A percentile compares a stretch with the other conserved stretches of the same genome.
Evolutionary conservation across 768 basidiomycete genomes (phyloP).

Genomic region (Mycena metata): DNA sequence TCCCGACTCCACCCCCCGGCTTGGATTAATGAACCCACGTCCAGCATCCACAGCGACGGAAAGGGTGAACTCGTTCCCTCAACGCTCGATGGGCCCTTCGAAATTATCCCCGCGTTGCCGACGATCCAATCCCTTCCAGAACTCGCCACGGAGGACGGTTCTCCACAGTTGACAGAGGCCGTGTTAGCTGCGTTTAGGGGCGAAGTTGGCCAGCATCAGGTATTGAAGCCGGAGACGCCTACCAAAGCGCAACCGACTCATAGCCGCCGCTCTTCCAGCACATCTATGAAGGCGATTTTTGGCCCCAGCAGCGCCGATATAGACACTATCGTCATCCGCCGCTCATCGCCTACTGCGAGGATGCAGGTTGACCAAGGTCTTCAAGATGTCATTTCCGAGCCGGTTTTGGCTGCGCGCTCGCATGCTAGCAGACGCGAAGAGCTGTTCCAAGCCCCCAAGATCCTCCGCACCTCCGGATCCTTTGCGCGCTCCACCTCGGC

Average conservation of each 20-base stretch:
- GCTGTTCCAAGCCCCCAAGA: conserved; percentile 68
- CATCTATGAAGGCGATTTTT: conserved; percentile 74
- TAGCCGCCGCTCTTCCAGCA: conserved; percentile 73
- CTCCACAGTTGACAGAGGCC: conserved; percentile 52
- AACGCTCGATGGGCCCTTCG: conserved; percentile 54
- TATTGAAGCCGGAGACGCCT: conserved; percentile 27
- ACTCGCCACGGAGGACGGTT: conserved; percentile 48
- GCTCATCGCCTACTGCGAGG: conserved; percentile 75
- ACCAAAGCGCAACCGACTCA: conserved; percentile 44
- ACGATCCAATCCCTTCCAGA: conserved; percentile 74
- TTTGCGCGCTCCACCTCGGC: conserved; percentile 71
- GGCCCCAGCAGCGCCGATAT: conserved; percentile 64
- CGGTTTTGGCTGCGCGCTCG: conserved; percentile 75
- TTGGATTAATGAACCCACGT: conserved; percentile 73
- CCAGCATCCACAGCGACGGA: conserved; percentile 68
- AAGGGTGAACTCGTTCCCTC: conserved; percentile 55
- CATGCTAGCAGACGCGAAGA: conserved; percentile 74
- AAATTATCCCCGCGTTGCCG: conserved; percentile 57
- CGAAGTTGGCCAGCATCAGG: conserved; percentile 42
- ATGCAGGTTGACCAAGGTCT: conserved; percentile 82
- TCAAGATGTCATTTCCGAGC: conserved; percentile 84
- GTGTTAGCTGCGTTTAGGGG: conserved; percentile 51
- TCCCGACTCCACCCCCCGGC: conserved; percentile 58
- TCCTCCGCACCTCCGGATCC: conserved; percentile 50
- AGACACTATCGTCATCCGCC: conserved; percentile 74